Conservation (phyloP, 2,329 filamentous ascomycete species). For the Botrytis cinerea region DNA sequence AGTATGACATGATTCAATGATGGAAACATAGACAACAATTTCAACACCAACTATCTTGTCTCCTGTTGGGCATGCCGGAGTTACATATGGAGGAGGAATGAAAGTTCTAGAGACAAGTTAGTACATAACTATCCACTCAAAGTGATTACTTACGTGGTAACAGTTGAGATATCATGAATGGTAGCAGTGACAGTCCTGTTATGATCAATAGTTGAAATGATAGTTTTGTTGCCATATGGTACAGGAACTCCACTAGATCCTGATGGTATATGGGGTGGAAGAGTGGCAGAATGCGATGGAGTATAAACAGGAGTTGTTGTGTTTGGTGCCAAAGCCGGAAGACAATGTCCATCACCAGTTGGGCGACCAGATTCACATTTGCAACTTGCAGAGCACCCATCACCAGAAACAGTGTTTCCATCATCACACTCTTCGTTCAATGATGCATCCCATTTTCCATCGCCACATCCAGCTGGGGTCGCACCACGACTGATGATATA, state of each 20-base stretch:
- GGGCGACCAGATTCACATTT: constrained; percentile 43
- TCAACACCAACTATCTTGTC: constrained; percentile 40
- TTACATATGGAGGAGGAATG: constrained; percentile 29
- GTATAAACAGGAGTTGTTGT: constrained; percentile 20
- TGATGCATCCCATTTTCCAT: constrained; percentile 42
- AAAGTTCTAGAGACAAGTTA: constrained; percentile 25
- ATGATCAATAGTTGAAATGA: constrained; percentile 24
- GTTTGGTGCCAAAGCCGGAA: constrained; percentile 22
- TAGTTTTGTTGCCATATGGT: constrained; percentile 26
- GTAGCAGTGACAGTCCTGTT: constrained; percentile 19
- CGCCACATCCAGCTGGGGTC: constrained; percentile 46
- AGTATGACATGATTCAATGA: constrained; percentile 39
- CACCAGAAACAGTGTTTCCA: constrained; percentile 43
- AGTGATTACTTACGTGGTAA: constrained; percentile 20
- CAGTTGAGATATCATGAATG: constrained; percentile 19
- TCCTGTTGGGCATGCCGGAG: constrained; percentile 25
- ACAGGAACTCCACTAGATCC: constrained; percentile 13
- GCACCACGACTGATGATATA: constrained; percentile 48
- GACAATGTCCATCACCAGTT: constrained; percentile 36
- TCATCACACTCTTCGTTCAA: constrained; percentile 48
- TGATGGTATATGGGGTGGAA: constrained; percentile 13
- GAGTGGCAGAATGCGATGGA: constrained; percentile 22
- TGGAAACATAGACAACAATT: constrained; percentile 40
- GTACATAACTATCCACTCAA: not conserved
- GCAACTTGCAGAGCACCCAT: constrained; percentile 46